Evolutionary conservation across 768 basidiomycete genomes (phyloP).

Genomic region (Auricularia heimuer): DNA sequence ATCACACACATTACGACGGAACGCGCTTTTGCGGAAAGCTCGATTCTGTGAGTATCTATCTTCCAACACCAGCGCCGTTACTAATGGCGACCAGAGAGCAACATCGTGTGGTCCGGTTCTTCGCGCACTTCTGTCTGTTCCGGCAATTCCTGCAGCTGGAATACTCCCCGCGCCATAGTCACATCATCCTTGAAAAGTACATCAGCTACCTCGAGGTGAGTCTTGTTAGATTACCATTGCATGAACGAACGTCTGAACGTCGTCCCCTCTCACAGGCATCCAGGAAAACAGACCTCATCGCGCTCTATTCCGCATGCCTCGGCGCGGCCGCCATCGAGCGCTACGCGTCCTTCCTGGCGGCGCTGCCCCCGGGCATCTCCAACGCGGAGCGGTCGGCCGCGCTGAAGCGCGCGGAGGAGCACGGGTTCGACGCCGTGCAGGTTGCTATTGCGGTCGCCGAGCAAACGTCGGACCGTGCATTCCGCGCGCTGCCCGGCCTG

Average conservation of each 20-base stretch:
- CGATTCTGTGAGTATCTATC: constrained; percentile 11
- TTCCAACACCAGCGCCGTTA: constrained; percentile 33
- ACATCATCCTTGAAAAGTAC: constrained; percentile 81
- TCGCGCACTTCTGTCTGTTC: constrained; percentile 86
- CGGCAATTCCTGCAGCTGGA: constrained; percentile 70
- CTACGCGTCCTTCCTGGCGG: constrained; percentile 83
- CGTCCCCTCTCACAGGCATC: constrained; percentile 38
- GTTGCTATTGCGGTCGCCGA: constrained; percentile 80
- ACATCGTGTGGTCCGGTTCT: constrained; percentile 48
- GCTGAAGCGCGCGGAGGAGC: constrained; percentile 66
- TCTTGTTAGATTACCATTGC: background rate
- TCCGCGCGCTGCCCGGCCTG: background rate
- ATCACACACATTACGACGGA: constrained; percentile 19
- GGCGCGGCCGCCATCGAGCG: constrained; percentile 87
- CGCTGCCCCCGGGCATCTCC: constrained; percentile 55
- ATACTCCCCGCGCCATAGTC: constrained; percentile 64
- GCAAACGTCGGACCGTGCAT: constrained; percentile 43
- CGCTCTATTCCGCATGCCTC: constrained; percentile 85
- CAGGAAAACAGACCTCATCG: constrained; percentile 77
- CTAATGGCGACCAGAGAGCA: constrained; percentile 25
- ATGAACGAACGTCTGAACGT: background rate
- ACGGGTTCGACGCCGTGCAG: constrained; percentile 70
- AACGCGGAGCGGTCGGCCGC: constrained; percentile 57
- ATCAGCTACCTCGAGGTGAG: constrained; percentile 76
- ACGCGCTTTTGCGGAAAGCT: constrained; percentile 17